Percentiles rank a stretch among this genome's conserved stretches.
Conservation (phyloP, 73 alveolate genomes). For the Blepharisma japonicum region DNA sequence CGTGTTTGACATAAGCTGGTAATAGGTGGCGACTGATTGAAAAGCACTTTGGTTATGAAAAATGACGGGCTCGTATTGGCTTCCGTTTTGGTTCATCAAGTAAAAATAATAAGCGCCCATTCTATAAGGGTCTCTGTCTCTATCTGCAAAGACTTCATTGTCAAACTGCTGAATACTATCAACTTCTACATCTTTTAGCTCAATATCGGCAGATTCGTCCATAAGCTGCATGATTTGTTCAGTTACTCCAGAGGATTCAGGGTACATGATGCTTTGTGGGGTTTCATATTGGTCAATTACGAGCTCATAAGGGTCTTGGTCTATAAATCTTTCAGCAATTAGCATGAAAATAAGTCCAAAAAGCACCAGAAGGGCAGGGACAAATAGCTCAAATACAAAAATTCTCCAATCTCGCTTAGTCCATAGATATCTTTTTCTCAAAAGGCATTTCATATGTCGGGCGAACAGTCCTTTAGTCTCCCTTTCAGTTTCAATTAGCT, state of each 20-base stretch:
- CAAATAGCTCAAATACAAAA: constrained; percentile 67
- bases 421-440: constrained; percentile 63
- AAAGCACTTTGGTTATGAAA: not conserved
- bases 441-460: constrained; percentile 64
- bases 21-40: not conserved
- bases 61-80: constrained; percentile 9
- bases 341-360: constrained; percentile 62
- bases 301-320: not conserved
- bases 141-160: constrained; percentile 18
- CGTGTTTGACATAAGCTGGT: not conserved
- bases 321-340: constrained; percentile 28
- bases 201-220: not conserved
- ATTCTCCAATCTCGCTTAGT: constrained; percentile 75
- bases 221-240: not conserved
- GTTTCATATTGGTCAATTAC: constrained; percentile 8
- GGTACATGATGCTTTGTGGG: not conserved
- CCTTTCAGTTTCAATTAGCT: not conserved
- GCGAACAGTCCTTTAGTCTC: constrained; percentile 36
- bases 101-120: constrained; percentile 48
- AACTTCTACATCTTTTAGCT: not conserved
- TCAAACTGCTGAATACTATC: constrained; percentile 32
- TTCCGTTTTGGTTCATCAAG: constrained; percentile 29
- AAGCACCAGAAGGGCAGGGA: constrained; percentile 71
- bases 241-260: not conserved
- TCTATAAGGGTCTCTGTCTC: constrained; percentile 34